Conservation (phyloP, 306 rosid genomes). For the Pyrus communis region DNA sequence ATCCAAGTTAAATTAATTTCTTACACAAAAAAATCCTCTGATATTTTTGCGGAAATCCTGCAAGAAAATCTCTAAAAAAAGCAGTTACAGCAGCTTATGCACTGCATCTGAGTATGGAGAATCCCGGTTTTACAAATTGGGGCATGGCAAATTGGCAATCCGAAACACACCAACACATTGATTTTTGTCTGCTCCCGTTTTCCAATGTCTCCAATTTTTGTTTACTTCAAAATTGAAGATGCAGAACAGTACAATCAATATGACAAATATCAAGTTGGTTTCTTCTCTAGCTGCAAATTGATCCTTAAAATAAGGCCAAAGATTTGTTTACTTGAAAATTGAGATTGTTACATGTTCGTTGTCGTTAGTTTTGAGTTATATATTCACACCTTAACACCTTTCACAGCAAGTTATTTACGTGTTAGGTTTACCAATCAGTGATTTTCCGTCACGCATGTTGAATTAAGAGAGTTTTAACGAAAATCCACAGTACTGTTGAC, state of each 20-base stretch:
- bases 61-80: neutral
- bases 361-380: neutral
- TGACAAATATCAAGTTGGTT: neutral
- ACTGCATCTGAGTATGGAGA: neutral
- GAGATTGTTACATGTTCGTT: conserved; percentile 2
- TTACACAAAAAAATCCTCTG: neutral
- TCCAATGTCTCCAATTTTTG: neutral
- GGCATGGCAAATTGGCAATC: neutral
- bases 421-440: too few species aligned
- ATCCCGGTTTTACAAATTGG: neutral
- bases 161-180: neutral
- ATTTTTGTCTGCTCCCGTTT: neutral
- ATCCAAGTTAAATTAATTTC: neutral
- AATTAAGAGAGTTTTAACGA: too few species aligned
- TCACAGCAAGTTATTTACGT: neutral
- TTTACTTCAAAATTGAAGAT: neutral
- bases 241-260: neutral
- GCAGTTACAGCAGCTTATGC: neutral
- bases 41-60: neutral
- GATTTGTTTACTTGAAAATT: conserved; percentile 16
- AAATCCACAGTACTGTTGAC: too few species aligned
- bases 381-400: neutral
- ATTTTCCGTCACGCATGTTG: too few species aligned
- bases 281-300: neutral
- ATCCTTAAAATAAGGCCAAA: neutral